A percentile compares a stretch with the other conserved stretches of the same genome.
Conservation (phyloP, 805 yeast species). For the Metschnikowia corniflorae region DNA sequence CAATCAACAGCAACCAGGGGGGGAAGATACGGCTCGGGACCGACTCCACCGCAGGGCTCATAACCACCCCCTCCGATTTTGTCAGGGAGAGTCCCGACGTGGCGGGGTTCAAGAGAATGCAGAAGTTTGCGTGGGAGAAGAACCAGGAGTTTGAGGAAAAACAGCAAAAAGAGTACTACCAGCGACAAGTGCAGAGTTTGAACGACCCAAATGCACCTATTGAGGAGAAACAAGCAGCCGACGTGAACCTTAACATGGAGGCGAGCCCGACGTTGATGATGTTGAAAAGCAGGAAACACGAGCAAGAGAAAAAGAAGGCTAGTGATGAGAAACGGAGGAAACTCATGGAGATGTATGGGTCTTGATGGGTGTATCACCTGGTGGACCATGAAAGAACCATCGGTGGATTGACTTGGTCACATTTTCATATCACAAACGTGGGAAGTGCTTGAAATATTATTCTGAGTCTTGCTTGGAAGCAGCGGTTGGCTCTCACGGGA, state of each 20-base stretch:
- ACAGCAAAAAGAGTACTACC: conserved; percentile 10
- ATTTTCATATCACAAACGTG: too few relatives aligned
- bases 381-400: too few relatives aligned
- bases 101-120: conserved; percentile 45
- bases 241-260: conserved; percentile 30
- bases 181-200: conserved; percentile 11
- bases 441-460: too few relatives aligned
- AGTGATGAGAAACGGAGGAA: conserved; percentile 10
- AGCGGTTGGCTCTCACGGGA: too few relatives aligned
- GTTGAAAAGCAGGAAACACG: conserved; percentile 23
- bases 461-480: too few relatives aligned
- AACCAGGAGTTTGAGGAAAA: conserved; percentile 15
- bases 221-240: conserved; percentile 15
- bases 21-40: conserved; percentile 36
- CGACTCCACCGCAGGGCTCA: conserved; percentile 25
- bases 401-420: too few relatives aligned
- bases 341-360: conserved; percentile 15
- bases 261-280: conserved; percentile 38
- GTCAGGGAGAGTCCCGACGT: conserved; percentile 49
- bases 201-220: conserved; percentile 11
- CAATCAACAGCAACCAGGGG: conserved; percentile 30
- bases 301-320: conserved; percentile 17
- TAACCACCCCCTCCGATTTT: conserved; percentile 16
- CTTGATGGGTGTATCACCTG: too few relatives aligned
- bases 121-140: conserved; percentile 47